phyloP scores from a whole-genome alignment of 2,329 filamentous ascomycete genomes.

The Lecanoromycetidae sp. region DNA sequence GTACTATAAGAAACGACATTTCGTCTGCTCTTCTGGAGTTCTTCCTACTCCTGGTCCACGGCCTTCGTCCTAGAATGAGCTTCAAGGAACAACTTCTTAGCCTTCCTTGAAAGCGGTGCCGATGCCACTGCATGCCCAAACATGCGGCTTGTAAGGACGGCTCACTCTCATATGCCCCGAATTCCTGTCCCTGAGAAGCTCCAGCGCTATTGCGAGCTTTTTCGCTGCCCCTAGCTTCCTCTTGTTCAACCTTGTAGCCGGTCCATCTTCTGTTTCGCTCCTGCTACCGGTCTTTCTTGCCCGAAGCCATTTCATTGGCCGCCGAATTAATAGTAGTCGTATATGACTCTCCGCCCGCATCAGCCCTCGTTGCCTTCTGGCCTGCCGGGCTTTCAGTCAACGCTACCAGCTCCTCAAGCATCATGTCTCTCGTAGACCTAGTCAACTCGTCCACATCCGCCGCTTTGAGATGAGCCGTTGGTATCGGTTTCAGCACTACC shows the following conservation, averaged over 20 bases:
- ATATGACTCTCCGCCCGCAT: slow-evolving; percentile 1
- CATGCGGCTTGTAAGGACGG: no score
- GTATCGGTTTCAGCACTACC: slow-evolving; percentile 66
- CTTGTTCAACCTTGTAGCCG: neutral
- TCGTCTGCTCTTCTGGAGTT: neutral
- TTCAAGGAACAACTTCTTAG: no score
- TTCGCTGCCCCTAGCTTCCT: neutral
- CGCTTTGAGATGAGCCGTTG: slow-evolving; percentile 58
- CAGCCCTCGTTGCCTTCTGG: slow-evolving; percentile 6
- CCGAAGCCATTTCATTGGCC: no score
- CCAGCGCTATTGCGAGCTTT: no score
- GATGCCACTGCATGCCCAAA: no score
- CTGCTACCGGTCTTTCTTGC: neutral
- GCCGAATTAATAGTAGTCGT: no score
- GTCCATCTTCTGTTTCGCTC: neutral
- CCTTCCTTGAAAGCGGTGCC: no score
- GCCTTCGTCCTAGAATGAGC: no score
- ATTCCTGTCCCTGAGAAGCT: no score
- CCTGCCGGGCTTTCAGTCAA: slow-evolving; percentile 13
- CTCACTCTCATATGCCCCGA: no score
- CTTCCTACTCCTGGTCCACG: no score
- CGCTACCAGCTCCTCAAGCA: slow-evolving; percentile 42
- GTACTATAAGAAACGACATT: no score
- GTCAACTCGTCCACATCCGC: slow-evolving; percentile 68
- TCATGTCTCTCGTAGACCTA: slow-evolving; percentile 55